Evolutionary conservation across 139 green algal species (phyloP), one percentile per base, ranked within the genome.

Genomic region (Tetraselmis striata): DNA sequence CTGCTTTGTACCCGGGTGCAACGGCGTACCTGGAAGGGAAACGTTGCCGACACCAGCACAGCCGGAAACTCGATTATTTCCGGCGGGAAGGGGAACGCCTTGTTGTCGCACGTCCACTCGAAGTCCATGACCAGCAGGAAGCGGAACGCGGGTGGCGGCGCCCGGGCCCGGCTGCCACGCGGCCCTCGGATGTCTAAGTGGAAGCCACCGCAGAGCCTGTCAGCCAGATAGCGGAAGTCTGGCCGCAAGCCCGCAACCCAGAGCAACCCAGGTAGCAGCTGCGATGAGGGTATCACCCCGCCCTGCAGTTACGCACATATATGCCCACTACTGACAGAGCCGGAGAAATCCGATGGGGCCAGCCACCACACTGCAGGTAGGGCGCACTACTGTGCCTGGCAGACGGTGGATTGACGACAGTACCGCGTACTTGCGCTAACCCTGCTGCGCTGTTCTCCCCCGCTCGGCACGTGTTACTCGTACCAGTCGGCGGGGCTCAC

Each of bases 31-130:
- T 79, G 29, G 22, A 67, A 67, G 45, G 45, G 45, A 18, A 5
- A 45, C 11, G 29, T 79, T 5, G 76, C 76, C 29, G 5, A 18
- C 11, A 79, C 11, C 29, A 79, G 76, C 76, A 79, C 76, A 5
- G 76, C 76, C 76, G 76, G 29, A 79, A 79, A 79, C 76, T 79
- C 76, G 29, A 79, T 79, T 24, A 79, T 79, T 79, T 79, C 76
- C 11, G 29, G 76, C 76, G 76, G 76, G 18, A 45, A 31, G 29
- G 29, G 29, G 18, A 45, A 45, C 11, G 5, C 5, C 11, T 11
- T 5, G 5, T 31, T 79, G 76, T 79, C 76, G 29, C 76, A 79
- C 29, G 76, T 79, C 76, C 29, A 79, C 76, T 79, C 76, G 22
- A 79, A 79, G 29, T 79, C 76, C 11, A 79, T 5, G 11, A 79